These are phyloP conservation scores for Aspergillus cejpii DNA, from an alignment of 2,329 filamentous ascomycete genomes.

Conservation along the genomic window DNA sequence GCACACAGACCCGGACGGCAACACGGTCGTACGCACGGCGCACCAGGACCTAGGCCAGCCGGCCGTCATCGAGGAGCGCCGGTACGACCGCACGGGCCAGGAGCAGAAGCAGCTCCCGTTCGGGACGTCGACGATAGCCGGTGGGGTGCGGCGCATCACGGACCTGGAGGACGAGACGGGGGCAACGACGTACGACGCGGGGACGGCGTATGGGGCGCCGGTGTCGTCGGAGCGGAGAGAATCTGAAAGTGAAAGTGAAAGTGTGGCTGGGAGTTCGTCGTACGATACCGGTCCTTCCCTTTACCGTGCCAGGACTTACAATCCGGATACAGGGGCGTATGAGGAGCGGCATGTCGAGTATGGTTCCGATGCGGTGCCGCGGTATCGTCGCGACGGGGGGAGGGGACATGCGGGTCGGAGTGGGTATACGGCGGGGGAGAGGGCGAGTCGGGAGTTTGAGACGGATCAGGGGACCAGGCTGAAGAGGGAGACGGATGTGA, in stretches of 20 bases:
- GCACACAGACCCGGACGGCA: constrained; percentile 29
- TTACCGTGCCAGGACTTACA: constrained; percentile 9
- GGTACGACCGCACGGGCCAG: constrained; percentile 30
- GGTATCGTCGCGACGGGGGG: constrained; percentile 8
- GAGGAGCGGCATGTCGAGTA: constrained; percentile 14
- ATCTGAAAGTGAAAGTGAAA: neutral
- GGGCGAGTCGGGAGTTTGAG: constrained; percentile 11
- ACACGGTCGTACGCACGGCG: constrained; percentile 30
- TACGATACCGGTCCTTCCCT: constrained; percentile 11
- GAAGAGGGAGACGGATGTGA: constrained; percentile 13
- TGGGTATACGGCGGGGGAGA: constrained; percentile 11
- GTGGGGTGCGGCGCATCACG: constrained; percentile 24
- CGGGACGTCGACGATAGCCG: constrained; percentile 13
- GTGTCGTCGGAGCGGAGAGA: neutral
- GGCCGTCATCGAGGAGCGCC: constrained; percentile 29
- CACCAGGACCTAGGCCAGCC: constrained; percentile 33
- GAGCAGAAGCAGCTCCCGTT: constrained; percentile 18
- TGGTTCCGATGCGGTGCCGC: constrained; percentile 8
- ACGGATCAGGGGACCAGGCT: constrained; percentile 14
- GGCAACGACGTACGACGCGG: constrained; percentile 8
- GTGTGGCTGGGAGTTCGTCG: neutral
- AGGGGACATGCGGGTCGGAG: constrained; percentile 1
- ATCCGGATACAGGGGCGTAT: constrained; percentile 14
- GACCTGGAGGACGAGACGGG: constrained; percentile 23
- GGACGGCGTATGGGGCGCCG: constrained; percentile 5